Percentiles rank a stretch among this genome's conserved stretches.
phyloP scores from a whole-genome alignment of 2,329 filamentous ascomycete species.

The Aspergillus thermomutatus region DNA sequence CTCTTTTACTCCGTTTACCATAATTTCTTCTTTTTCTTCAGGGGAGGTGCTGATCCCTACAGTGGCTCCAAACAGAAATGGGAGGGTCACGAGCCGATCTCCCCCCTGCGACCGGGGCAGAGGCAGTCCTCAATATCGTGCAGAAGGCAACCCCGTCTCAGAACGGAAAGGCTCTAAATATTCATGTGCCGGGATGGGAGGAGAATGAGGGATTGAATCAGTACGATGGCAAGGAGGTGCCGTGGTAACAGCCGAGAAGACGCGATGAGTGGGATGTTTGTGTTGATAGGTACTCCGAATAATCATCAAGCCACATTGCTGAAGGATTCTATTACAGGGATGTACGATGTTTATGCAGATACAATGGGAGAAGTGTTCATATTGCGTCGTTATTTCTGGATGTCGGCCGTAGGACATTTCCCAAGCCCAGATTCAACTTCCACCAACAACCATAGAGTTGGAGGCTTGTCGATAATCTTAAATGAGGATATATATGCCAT shows the following conservation, averaged over 20 bases:
- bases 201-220: constrained; percentile 31
- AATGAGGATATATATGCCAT: no score
- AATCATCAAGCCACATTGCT: neutral
- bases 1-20: neutral
- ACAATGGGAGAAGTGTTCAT: neutral
- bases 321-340: neutral
- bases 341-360: neutral
- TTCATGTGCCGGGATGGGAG: constrained; percentile 39
- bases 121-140: constrained; percentile 45
- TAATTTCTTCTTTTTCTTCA: neutral
- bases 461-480: no score
- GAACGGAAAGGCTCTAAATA: constrained; percentile 49
- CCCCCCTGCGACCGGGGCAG: constrained; percentile 37
- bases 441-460: neutral
- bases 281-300: neutral
- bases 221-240: constrained; percentile 35
- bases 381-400: no score
- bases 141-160: constrained; percentile 35
- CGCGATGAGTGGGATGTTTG: neutral
- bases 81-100: constrained; percentile 43
- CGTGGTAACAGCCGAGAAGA: constrained; percentile 23
- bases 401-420: no score
- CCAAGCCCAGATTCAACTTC: neutral
- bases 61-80: constrained; percentile 49
- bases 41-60: neutral